Base-by-base conservation (phyloP, 163 green algal genomes). In the Chlorella variabilis region DNA sequence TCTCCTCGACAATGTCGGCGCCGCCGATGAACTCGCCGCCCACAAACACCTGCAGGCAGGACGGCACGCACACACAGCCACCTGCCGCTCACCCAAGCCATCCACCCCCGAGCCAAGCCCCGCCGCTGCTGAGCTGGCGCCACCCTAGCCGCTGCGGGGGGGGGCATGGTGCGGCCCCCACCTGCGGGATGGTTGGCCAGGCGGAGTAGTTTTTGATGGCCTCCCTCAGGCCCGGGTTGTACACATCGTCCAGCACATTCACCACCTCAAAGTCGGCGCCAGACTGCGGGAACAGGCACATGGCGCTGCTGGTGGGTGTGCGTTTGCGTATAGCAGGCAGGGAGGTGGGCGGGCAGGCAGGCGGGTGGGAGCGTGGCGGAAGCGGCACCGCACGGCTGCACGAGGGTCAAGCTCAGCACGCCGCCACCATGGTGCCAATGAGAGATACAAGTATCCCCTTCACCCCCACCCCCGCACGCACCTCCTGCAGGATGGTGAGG, bases 131-230 rank as follows among this genome's bases (percentile, higher is more conserved):
- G n/a, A n/a, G n/a, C n/a, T n/a, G n/a, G n/a, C n/a, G n/a, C n/a
- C n/a, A n/a, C n/a, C n/a, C n/a, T n/a, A n/a, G n/a, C n/a, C n/a
- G n/a, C n/a, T n/a, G n/a, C n/a, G n/a, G n/a, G n/a, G n/a, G n/a
- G n/a, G n/a, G n/a, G n/a, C n/a, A n/a, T n/a, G n/a, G n/a, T n/a
- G n/a, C n/a, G n/a, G n/a, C n/a, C n/a, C n/a, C 0, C 15, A 95
- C 89, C 88, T 96, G 92, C 7, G 95, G 95, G 75, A 98, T 98
- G n/a, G 95, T 98, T 27, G 95, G 95, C 95, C 95, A 98, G 77
- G 95, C 88, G 65, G 82, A 93, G 90, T 95, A 98, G 4, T 81
- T 75, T 85, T 98, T 98, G 88, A 98, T 96, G 33, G 93, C 93
- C 18, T 98, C 94, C 45, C 95, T 81, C 75, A 98, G 83, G 4